A percentile compares a stretch with the other conserved stretches of the same genome.
phyloP scores from a whole-genome alignment of 306 rosid species.

The Cicer judaicum region DNA sequence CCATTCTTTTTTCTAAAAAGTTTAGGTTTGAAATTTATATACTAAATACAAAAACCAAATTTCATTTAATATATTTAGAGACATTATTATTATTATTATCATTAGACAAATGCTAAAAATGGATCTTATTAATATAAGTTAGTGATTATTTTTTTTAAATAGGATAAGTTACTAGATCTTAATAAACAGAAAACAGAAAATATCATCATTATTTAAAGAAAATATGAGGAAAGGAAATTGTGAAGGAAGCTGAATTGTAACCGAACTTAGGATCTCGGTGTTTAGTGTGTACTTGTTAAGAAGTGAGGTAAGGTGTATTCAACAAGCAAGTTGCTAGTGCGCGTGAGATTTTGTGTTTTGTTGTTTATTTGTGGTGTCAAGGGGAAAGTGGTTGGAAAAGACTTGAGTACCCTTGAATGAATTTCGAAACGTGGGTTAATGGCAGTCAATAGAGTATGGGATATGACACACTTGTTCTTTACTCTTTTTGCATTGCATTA shows the following conservation, averaged over 20 bases:
- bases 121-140: too few species aligned
- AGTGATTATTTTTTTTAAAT: too few species aligned
- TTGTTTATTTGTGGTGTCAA: too few species aligned
- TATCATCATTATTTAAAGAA: neutral
- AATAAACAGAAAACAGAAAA: neutral
- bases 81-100: too few species aligned
- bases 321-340: slow-evolving; percentile 22
- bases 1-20: too few species aligned
- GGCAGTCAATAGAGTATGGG: slow-evolving; percentile 27
- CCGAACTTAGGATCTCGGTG: slow-evolving; percentile 3
- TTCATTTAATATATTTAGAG: too few species aligned
- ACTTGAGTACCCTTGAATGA: slow-evolving; percentile 41
- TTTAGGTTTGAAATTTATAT: too few species aligned
- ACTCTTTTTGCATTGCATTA: neutral
- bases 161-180: too few species aligned
- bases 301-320: neutral
- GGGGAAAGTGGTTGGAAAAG: neutral
- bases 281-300: neutral
- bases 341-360: neutral
- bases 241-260: neutral
- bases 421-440: slow-evolving; percentile 44
- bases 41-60: too few species aligned
- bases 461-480: slow-evolving; percentile 51
- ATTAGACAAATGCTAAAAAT: too few species aligned
- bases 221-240: slow-evolving; percentile 13